These are phyloP conservation scores for Rubia tinctorum DNA, from an alignment of 305 asterid genomes.

Conservation along the genomic window DNA sequence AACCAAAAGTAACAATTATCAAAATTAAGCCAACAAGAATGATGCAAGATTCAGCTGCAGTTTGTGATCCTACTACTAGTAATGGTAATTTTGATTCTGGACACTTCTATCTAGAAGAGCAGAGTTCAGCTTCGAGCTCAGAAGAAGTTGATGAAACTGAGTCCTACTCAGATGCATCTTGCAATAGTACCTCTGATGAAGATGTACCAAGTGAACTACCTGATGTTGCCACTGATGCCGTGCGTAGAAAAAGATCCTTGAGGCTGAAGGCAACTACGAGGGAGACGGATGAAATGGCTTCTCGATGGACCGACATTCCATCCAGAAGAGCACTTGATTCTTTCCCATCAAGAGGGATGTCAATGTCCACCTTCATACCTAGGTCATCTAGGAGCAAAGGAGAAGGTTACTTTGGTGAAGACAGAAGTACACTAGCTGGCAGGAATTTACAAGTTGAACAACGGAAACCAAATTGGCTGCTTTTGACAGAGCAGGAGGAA, in stretches of 20 bases:
- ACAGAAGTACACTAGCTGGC: slow-evolving; percentile 30
- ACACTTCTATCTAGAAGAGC: slow-evolving; percentile 28
- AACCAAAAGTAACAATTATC: slow-evolving; percentile 45
- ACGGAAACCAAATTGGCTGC: slow-evolving; percentile 59
- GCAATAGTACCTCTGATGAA: slow-evolving; percentile 31
- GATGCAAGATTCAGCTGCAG: slow-evolving; percentile 30
- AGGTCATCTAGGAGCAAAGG: slow-evolving; percentile 48
- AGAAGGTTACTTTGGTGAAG: slow-evolving; percentile 38
- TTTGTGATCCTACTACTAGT: slow-evolving; percentile 22
- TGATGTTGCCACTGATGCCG: slow-evolving; percentile 68
- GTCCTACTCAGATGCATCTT: slow-evolving; percentile 34
- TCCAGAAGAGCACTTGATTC: slow-evolving; percentile 38
- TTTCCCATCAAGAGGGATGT: slow-evolving; percentile 36
- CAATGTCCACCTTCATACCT: slow-evolving; percentile 35
- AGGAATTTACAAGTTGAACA: slow-evolving; percentile 12
- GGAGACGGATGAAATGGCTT: slow-evolving; percentile 40
- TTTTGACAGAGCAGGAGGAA: slow-evolving; percentile 73
- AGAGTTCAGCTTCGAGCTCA: slow-evolving; percentile 22
- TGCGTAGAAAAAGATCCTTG: slow-evolving; percentile 69
- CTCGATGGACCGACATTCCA: slow-evolving; percentile 48
- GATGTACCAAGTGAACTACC: slow-evolving; percentile 48
- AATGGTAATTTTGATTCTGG: slow-evolving; percentile 37
- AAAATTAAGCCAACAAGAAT: slow-evolving; percentile 54
- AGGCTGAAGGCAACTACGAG: slow-evolving; percentile 51
- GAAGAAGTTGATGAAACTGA: slow-evolving; percentile 31